A percentile compares a stretch with the other conserved stretches of the same genome.
Conservation (phyloP, 1,284 basidiomycete species). For the Apiotrichum siamense region DNA sequence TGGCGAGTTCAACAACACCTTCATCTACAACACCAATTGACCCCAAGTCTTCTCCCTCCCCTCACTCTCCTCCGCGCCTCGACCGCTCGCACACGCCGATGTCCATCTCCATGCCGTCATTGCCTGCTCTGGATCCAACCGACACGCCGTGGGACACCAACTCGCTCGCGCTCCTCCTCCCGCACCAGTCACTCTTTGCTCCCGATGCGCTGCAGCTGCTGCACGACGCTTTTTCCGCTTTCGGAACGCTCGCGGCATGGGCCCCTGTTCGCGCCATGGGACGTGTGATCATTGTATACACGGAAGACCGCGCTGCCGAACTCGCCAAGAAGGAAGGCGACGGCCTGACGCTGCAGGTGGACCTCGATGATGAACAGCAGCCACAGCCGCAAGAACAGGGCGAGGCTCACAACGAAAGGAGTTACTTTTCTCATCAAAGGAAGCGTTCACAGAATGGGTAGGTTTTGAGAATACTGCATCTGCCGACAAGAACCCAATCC, state of each 20-base stretch:
- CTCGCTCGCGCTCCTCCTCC: conserved; percentile 60
- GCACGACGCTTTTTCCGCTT: conserved; percentile 61
- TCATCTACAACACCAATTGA: neutral
- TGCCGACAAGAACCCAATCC: too few relatives aligned
- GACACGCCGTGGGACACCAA: conserved; percentile 52
- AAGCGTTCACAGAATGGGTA: conserved; percentile 9
- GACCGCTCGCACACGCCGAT: neutral
- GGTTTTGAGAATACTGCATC: too few relatives aligned
- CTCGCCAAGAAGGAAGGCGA: conserved; percentile 43
- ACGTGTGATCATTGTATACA: conserved; percentile 73
- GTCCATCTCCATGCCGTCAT: conserved; percentile 10
- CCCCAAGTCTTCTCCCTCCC: neutral
- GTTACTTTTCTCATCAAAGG: conserved; percentile 11
- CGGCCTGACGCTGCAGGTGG: conserved; percentile 31
- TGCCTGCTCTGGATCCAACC: conserved; percentile 21
- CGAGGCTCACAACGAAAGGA: too few relatives aligned
- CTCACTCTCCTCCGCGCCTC: neutral
- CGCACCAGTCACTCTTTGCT: conserved; percentile 63
- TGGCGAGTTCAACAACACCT: too few relatives aligned
- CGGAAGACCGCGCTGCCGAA: conserved; percentile 48
- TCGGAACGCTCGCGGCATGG: conserved; percentile 76
- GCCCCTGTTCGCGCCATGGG: conserved; percentile 74
- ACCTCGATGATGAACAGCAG: neutral
- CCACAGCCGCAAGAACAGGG: neutral
- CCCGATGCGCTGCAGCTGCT: conserved; percentile 62